phyloP scores from a whole-genome alignment of 768 basidiomycete species.

The Tricholoma terreum region DNA sequence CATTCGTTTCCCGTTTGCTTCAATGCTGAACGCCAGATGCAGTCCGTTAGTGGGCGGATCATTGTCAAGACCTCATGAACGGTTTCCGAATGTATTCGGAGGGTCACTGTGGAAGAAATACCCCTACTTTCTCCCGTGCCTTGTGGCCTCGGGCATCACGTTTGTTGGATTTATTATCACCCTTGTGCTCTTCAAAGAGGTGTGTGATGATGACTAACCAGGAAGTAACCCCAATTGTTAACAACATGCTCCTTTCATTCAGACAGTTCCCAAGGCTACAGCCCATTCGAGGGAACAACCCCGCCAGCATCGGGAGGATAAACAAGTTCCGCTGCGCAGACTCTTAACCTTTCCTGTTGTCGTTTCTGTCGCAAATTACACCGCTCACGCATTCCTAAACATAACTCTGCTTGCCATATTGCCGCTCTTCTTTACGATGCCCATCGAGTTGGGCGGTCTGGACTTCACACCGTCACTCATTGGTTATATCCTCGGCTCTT shows the following conservation, averaged over 20 bases:
- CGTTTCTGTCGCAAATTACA: constrained; percentile 67
- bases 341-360: constrained; percentile 51
- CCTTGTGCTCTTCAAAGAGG: constrained; percentile 43
- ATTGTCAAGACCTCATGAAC: constrained; percentile 63
- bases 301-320: constrained; percentile 4
- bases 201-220: constrained; percentile 12
- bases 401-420: constrained; percentile 49
- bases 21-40: constrained; percentile 6
- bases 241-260: neutral
- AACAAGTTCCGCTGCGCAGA: constrained; percentile 38
- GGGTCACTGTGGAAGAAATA: constrained; percentile 58
- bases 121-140: constrained; percentile 76
- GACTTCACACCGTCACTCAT: constrained; percentile 60
- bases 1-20: neutral
- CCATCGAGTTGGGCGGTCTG: constrained; percentile 61
- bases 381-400: constrained; percentile 56
- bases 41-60: constrained; percentile 68
- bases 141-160: constrained; percentile 35
- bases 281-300: constrained; percentile 3
- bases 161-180: constrained; percentile 32
- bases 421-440: constrained; percentile 68
- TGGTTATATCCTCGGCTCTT: constrained; percentile 53
- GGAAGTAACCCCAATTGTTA: neutral
- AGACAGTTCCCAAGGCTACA: constrained; percentile 13
- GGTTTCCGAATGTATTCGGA: constrained; percentile 57